phyloP scores from a whole-genome alignment of 2,329 filamentous ascomycete genomes.

The Xylariaceae sp. region DNA sequence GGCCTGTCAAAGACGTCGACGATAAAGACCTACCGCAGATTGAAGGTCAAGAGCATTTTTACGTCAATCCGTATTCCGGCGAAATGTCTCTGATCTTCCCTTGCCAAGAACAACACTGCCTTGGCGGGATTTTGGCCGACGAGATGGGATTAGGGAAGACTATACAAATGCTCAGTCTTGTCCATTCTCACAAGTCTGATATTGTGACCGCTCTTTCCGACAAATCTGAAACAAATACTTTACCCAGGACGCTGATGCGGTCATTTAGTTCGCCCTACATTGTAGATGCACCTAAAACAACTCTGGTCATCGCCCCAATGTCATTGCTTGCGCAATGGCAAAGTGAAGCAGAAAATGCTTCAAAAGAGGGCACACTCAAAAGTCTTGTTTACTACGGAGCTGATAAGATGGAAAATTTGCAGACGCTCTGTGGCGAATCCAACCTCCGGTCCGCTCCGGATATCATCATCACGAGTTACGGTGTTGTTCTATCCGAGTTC shows the following conservation, averaged over 20 bases:
- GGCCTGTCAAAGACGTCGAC: constrained; percentile 84
- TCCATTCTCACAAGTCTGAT: constrained; percentile 76
- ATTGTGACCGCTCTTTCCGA: constrained; percentile 38
- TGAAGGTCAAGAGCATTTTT: constrained; percentile 69
- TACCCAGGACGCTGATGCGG: constrained; percentile 50
- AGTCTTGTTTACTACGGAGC: constrained; percentile 87
- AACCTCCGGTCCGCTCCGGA: constrained; percentile 78
- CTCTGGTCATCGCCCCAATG: constrained; percentile 93
- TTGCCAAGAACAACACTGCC: constrained; percentile 86
- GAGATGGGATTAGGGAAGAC: constrained; percentile 99
- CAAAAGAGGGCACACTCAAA: constrained; percentile 75
- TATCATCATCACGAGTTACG: constrained; percentile 92
- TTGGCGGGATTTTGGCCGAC: constrained; percentile 89
- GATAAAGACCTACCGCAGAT: constrained; percentile 68
- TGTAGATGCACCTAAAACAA: constrained; percentile 77
- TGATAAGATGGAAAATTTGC: constrained; percentile 77
- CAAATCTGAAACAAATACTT: constrained; percentile 41
- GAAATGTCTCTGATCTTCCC: constrained; percentile 91
- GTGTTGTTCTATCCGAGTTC: constrained; percentile 85
- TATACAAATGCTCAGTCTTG: constrained; percentile 93
- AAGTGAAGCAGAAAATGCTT: constrained; percentile 89
- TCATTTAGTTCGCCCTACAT: constrained; percentile 54
- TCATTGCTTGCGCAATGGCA: constrained; percentile 96
- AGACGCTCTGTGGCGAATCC: constrained; percentile 69
- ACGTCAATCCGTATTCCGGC: constrained; percentile 95